Evolutionary conservation across 2,329 filamentous ascomycete species (phyloP), one percentile per base, ranked within the genome.

Genomic region (Madurella mycetomatis): DNA sequence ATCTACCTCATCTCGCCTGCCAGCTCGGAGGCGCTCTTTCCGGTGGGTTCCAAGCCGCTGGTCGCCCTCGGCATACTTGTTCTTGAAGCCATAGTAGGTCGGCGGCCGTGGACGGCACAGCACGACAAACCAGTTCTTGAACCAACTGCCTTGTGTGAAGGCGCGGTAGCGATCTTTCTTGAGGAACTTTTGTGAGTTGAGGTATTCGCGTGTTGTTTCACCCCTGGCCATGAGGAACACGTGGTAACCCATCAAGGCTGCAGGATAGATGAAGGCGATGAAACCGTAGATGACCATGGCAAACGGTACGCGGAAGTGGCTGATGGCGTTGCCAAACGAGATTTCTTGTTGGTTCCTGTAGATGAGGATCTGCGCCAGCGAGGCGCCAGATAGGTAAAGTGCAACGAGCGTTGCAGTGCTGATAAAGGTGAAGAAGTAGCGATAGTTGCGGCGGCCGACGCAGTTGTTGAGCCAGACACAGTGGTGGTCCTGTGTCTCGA

Each of bases 381-480:
- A 90, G 19, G 87, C 85, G 17, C 79, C 89, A 31, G 94, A 76
- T 44, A 97, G 79, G 64, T 88, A 92, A 15, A 91, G 67, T 0
- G 86, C 81, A 16, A 96, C 78, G 34, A 96, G 62, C 0, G 90
- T 90, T n/a, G 83, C 84, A 13, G 86, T 84, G 51, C 83, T 84
- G 60, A 99, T 85, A 71, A 96, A 99, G 11, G 88, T 82, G 69
- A 97, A 96, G 72, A 99, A 99, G 71, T 92, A 97, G 60, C 94
- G 90, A 73, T 99, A 99, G 73, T 99, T 99, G 65, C 94, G 89
- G 61, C 92, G 87, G 42, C 94, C 94, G 47, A 99, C 87, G 62
- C 94, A 99, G 70, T 99, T 99, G 74, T 99, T 99, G 60, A 99
- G 82, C 94, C 94, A 99, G 15, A 97, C 92, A 66, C 94, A 99